Evolutionary conservation across 2,329 filamentous ascomycete species (phyloP), one percentile per base, ranked within the genome.

Genomic region (Drechslerella stenobrocha): DNA sequence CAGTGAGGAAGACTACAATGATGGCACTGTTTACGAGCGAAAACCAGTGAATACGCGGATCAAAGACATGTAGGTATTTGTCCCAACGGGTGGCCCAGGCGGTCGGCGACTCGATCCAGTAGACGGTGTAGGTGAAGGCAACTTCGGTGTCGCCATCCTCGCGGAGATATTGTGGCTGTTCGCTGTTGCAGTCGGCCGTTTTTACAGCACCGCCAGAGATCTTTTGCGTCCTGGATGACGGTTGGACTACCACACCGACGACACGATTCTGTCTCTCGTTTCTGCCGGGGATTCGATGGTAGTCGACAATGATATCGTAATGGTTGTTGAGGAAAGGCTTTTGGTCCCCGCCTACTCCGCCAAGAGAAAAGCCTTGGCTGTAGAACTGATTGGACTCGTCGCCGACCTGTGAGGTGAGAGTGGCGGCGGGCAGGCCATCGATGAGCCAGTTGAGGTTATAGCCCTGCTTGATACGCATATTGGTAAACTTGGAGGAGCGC

Each of bases 21-120:
- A 97, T 86, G 50, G 93, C 89, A 32, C 91, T 96, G 77, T 96
- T 96, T 78, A 97, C 88, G 50, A 98, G 84, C 65, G 91, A 96
- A 80, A 97, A 96, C 93, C 93, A 98, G 77, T 98, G 93, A 73
- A 98, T 97, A 80, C 93, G 95, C 52, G 93, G 91, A 76, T 97
- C 91, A 75, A 91, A 95, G 26, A 98, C 92, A 74, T 97, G 92
- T 32, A 98, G 82, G 76, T 97, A 97, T 78, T 96, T 97, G 81
- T 98, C 93, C 93, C 93, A 98, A 71, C 93, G 84, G 9, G 93
- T 98, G 24, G 93, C 93, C 87, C 95, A 98, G 0, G 88, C 89
- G 1, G 91, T 97, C 0, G 82, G 75, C 0, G 90, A 96, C 71
- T 85, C 84, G 60, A 82, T 83, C 93, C 93, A 98, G 77, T 87